Conservation (phyloP, 1,284 basidiomycete species). For the Pseudozyma thailandica region DNA sequence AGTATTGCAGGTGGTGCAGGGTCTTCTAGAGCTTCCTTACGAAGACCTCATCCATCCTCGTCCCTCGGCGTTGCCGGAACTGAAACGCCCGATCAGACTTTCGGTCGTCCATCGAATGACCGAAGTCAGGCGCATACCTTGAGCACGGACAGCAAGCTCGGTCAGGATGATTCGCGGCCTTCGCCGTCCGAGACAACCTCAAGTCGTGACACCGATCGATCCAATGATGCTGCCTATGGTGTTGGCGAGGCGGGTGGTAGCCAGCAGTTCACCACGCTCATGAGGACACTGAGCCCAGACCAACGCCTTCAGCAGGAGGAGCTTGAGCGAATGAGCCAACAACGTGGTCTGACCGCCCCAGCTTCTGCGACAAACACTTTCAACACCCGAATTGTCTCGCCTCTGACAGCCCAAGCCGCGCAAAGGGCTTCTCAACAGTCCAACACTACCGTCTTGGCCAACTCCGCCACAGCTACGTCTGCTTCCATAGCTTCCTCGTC, state of each 20-base stretch:
- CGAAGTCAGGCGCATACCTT: slow-evolving; percentile 4
- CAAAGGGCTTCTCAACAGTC: slow-evolving; percentile 30
- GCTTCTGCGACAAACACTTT: slow-evolving; percentile 3
- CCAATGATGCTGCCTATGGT: slow-evolving; percentile 20
- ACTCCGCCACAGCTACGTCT: background rate
- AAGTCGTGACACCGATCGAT: slow-evolving; percentile 22
- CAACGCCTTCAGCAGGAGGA: slow-evolving; percentile 25
- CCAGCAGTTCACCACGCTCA: slow-evolving; percentile 12
- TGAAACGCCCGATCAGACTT: slow-evolving; percentile 23
- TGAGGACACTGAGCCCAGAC: slow-evolving; percentile 11
- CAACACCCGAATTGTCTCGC: slow-evolving; percentile 4
- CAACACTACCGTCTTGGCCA: slow-evolving; percentile 17
- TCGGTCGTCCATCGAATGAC: slow-evolving; percentile 18
- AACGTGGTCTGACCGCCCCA: slow-evolving; percentile 9
- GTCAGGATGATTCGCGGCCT: slow-evolving; percentile 10
- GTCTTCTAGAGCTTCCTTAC: background rate
- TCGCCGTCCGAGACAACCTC: slow-evolving; percentile 27
- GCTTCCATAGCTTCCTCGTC: slow-evolving; percentile 13
- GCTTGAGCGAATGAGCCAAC: slow-evolving; percentile 24
- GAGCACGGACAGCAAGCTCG: slow-evolving; percentile 11
- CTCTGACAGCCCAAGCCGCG: background rate
- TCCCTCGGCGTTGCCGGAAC: background rate
- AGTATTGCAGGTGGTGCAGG: background rate
- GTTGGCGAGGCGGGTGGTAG: slow-evolving; percentile 30
- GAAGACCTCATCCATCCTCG: slow-evolving; percentile 4